Evolutionary conservation across 257 asterid genomes (phyloP), one percentile per base, ranked within the genome.

Genomic region (Petunia secreta): DNA sequence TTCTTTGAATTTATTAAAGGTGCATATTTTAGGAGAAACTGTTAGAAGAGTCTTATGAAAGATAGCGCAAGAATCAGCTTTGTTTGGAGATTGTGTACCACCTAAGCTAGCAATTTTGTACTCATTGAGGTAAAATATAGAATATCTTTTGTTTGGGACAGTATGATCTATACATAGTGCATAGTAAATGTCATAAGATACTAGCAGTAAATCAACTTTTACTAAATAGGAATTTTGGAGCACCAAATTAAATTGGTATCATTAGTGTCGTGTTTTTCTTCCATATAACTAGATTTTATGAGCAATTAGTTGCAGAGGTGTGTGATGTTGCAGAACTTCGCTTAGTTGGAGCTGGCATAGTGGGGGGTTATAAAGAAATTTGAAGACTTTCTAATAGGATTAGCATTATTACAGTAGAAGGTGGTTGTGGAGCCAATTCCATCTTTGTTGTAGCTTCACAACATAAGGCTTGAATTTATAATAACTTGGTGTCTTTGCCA

Each of bases 291-390:
- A 73, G 44, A 73, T 73, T 73, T 9, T 73, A 2, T 3, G 25
- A 13, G 25, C 11, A 71, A 36, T 87, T 90, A 43, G 88, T 93
- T 1, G 77, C 89, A 1, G 96, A 93, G 86, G 85, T 93, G 4
- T 93, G 98, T 15, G 97, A 93, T 83, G 77, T 89, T 36, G 94
- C 94, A 40, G 96, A 92, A 59, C 92, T 97, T 10, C 94, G 98
- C 5, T 90, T 93, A 0, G 96, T 91, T 5, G 98, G 96, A 63
- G 96, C 97, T 3, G 96, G 94, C 16, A 90, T 93, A 0, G 91
- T 93, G 1, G 97, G 94, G 11, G 85, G 25, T 92, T 3, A 85
- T 93, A 73, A 91, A 91, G 69, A 92, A 90, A 80, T 87, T 89
- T 7, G 94, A 54, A 82, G 97, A 75, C 83, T 90, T 5, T 80